Base-by-base conservation (phyloP, 257 asterid species). In the Forsythia suspensa region DNA sequence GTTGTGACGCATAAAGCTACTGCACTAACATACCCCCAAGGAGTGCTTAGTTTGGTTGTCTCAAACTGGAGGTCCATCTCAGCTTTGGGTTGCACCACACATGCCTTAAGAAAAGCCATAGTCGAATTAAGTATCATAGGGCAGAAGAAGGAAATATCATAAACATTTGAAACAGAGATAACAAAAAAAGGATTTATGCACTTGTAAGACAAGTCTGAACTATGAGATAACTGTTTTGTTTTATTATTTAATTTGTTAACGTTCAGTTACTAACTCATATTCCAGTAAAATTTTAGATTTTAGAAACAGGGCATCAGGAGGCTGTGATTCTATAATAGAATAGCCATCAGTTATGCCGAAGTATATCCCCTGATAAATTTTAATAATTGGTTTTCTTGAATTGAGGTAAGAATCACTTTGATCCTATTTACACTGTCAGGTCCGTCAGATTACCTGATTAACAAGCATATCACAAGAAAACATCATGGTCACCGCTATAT, bases 51-150 rank as follows among this genome's bases (percentile, higher is more conserved):
- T 38, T 88, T 88, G 36, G 97, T 89, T 10, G 87, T 76, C 72
- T 91, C 98, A 10, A 94, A 92, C 77, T 92, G 89, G 81, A 94
- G 94, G 79, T 94, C 98, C 83, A 94, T 94, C 89, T 92, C 98
- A 3, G 89, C 72, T 85, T 92, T 94, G 4, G 98, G 98, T 83
- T 94, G 98, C 89, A 94, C 97, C 84, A 87, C 95, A 67, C 98
- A 94, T 66, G 93, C 98, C 98, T 94, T 39, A 42, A 72, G 74
- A 83, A 65, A 21, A 48, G 82, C 71, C 76, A 44, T 36, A 59
- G 43, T 40, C 29, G 8, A 39, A 12, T 37, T 75, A 52, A 78
- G 73, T 36, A 68, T 67, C 48, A 73, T 59, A 38, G 29, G 48
- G 36, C 38, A 71, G 5, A 3, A 65, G 51, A 38, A 29, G 46